A percentile compares a stretch with the other conserved stretches of the same genome.
Evolutionary conservation across 345 rosid genomes (phyloP).

Genomic region (Dovyalis caffra): DNA sequence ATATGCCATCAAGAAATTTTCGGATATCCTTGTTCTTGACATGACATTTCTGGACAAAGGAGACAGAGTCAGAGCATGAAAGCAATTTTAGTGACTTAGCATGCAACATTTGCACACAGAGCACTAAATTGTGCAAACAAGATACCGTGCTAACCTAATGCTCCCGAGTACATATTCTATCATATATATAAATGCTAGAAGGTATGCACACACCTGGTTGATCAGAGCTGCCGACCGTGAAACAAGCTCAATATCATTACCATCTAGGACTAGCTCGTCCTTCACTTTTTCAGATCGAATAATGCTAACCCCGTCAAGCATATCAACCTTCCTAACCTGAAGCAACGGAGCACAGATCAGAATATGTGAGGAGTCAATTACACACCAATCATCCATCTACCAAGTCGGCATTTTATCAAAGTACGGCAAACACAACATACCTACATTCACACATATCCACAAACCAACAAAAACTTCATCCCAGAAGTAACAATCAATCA

Average conservation of each 20-base stretch:
- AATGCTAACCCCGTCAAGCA: constrained; percentile 60
- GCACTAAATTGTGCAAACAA: too few species aligned
- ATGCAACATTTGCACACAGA: too few species aligned
- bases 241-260: constrained; percentile 59
- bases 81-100: too few species aligned
- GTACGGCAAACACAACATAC: not conserved
- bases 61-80: too few species aligned
- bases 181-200: not conserved
- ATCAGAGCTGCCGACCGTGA: constrained; percentile 61
- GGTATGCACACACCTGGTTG: constrained; percentile 41
- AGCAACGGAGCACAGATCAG: not conserved
- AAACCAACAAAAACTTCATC: not conserved
- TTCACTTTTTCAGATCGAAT: constrained; percentile 59
- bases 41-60: constrained; percentile 33
- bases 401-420: too few species aligned
- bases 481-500: not conserved
- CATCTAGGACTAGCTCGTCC: constrained; percentile 62
- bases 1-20: constrained; percentile 66
- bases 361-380: too few species aligned
- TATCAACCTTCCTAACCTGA: constrained; percentile 60
- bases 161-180: not conserved
- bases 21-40: constrained; percentile 69
- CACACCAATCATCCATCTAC: too few species aligned
- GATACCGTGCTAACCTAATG: too few species aligned
- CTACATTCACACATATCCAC: not conserved